Base-by-base conservation (phyloP, 23 red algal genomes). In the Gracilaria gracilis region DNA sequence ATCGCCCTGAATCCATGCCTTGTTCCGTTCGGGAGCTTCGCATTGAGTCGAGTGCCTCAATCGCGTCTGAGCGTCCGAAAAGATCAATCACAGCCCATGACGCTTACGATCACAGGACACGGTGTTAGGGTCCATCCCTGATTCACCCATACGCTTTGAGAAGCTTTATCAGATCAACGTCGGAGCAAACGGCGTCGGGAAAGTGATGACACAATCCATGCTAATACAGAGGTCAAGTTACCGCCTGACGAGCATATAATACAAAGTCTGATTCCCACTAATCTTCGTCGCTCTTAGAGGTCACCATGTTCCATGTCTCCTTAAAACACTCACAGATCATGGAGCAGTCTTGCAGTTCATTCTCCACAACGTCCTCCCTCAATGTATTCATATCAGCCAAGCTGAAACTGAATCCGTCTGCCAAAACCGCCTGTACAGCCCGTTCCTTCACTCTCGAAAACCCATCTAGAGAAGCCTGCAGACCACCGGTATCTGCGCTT, bases 351-450 rank as follows among this genome's bases (percentile, higher is more conserved):
- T 28, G 28, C 37, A 90, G 36, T 17, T 47, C 87, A 31, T 23
- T 36, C 39, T 29, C 48, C 48, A 90, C 73, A 23, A 90, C 87
- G 12, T 25, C 24, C 24, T 80, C 55, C 38, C 87, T 59, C 53
- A 90, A 65, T 20, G 74, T 20, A 39, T 59, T 72, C 76, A 81
- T 90, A 66, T 90, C 87, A 17, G 71, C 76, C 2, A 81, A 12
- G 58, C 87, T 90, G 74, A 90, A 90, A 50, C 87, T 71, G 23
- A 65, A 81, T 51, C 87, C 87, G 34, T 90, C 87, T 3, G 87
- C 87, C n/a, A 90, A 25, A 23, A 90, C 87, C 15, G 87, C 87
- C 74, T 90, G 87, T 21, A 81, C 87, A 14, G 87, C 70, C 19
- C 74, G 87, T 55, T 90, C 74, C 74, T 90, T 90, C n/a, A 90